Evolutionary conservation across 2,329 filamentous ascomycete species (phyloP).

Genomic region (Diaporthe ampelina): DNA sequence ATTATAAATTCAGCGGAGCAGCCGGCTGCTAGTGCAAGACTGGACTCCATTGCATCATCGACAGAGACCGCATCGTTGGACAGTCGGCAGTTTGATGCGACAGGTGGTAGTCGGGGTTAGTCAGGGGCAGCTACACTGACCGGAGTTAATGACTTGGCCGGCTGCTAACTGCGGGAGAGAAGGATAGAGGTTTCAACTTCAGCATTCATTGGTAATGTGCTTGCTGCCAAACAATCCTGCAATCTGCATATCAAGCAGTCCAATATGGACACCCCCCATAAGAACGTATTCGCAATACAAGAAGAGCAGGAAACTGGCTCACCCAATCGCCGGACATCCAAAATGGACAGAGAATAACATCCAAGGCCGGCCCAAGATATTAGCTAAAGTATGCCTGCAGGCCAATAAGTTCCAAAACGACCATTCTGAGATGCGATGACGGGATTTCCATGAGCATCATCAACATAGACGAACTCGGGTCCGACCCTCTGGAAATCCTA

Average conservation of each 20-base stretch:
- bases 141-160: not conserved
- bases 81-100: not conserved
- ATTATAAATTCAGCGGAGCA: constrained; percentile 3
- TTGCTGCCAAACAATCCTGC: not conserved
- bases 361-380: not conserved
- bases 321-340: not conserved
- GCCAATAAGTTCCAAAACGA: constrained; percentile 41
- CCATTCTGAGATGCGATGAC: constrained; percentile 45
- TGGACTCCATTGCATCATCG: constrained; percentile 13
- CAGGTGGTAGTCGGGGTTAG: not conserved
- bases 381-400: constrained; percentile 35
- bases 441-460: constrained; percentile 47
- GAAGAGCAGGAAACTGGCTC: not conserved
- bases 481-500: constrained; percentile 46
- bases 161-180: not conserved
- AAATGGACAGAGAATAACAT: not conserved
- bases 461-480: constrained; percentile 45
- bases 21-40: not conserved
- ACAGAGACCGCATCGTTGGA: not conserved
- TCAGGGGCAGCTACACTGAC: not conserved
- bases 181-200: not conserved
- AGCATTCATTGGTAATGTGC: too few relatives aligned
- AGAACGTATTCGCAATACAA: not conserved
- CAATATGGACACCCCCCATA: not conserved
- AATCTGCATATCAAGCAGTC: not conserved